These are phyloP conservation scores for Amphirosellinia nigrospora DNA, from an alignment of 495 filamentous ascomycete species.

Conservation along the genomic window DNA sequence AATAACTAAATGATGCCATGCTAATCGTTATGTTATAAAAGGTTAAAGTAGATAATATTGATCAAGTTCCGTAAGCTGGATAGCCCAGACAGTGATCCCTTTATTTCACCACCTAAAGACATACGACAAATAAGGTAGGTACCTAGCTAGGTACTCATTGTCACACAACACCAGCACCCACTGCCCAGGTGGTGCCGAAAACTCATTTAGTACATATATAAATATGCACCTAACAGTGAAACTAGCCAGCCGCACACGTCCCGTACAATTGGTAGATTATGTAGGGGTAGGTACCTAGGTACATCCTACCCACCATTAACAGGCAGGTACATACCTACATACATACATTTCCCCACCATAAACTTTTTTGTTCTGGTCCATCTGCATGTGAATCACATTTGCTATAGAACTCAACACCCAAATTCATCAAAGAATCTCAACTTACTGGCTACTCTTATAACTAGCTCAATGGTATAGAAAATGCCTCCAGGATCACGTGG, in stretches of 20 bases:
- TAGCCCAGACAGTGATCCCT: neutral
- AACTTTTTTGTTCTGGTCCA: slow-evolving; percentile 36
- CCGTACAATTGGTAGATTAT: neutral
- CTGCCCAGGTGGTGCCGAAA: no score
- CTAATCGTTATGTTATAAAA: no score
- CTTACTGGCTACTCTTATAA: neutral
- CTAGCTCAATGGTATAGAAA: slow-evolving; percentile 21
- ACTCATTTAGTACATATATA: no score
- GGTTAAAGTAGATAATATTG: no score
- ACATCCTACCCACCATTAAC: no score
- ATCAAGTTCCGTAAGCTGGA: no score
- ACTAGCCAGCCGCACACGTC: neutral
- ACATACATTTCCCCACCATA: slow-evolving; percentile 34
- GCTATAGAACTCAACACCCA: neutral
- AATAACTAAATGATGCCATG: no score
- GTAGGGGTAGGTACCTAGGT: neutral
- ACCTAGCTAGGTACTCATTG: no score
- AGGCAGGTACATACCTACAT: neutral
- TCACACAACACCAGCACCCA: no score
- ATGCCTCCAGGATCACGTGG: slow-evolving; percentile 36
- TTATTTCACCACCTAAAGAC: neutral
- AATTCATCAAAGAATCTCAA: neutral
- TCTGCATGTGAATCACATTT: slow-evolving; percentile 15
- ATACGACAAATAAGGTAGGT: no score
- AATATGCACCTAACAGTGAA: no score